phyloP scores from a whole-genome alignment of 441 rosid genomes.

The Gossypium aridum region DNA sequence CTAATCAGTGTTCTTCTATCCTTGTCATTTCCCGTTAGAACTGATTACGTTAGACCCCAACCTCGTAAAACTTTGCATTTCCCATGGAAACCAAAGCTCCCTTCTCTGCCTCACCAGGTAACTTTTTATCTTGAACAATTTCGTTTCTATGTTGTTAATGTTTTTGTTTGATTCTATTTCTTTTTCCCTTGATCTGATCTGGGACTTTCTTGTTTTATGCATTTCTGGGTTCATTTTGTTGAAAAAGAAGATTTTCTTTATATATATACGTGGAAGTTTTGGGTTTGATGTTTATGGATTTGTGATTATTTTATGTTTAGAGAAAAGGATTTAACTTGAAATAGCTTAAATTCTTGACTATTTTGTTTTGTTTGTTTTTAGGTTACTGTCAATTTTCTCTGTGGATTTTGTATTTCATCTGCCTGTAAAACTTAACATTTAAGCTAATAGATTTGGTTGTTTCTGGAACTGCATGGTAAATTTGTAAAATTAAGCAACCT shows the following conservation, averaged over 20 bases:
- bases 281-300: neutral
- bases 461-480: neutral
- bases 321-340: neutral
- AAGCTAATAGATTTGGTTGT: neutral
- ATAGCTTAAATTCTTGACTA: neutral
- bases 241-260: neutral
- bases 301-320: neutral
- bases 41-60: conserved; percentile 60
- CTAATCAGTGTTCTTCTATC: conserved; percentile 17
- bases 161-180: neutral
- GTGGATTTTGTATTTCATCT: neutral
- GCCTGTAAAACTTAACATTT: neutral
- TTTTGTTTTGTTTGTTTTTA: neutral
- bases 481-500: neutral
- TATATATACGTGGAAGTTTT: neutral
- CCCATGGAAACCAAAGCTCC: conserved; percentile 41
- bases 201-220: conserved; percentile 10
- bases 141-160: neutral
- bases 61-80: conserved; percentile 72
- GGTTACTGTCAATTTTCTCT: neutral
- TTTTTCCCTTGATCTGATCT: conserved; percentile 12
- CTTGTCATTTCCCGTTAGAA: conserved; percentile 29
- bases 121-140: neutral
- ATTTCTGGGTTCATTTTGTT: neutral
- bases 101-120: conserved; percentile 79